A percentile compares a stretch with the other conserved stretches of the same genome.
Evolutionary conservation across 2,329 filamentous ascomycete genomes (phyloP).

Genomic region (Nemania sp.): DNA sequence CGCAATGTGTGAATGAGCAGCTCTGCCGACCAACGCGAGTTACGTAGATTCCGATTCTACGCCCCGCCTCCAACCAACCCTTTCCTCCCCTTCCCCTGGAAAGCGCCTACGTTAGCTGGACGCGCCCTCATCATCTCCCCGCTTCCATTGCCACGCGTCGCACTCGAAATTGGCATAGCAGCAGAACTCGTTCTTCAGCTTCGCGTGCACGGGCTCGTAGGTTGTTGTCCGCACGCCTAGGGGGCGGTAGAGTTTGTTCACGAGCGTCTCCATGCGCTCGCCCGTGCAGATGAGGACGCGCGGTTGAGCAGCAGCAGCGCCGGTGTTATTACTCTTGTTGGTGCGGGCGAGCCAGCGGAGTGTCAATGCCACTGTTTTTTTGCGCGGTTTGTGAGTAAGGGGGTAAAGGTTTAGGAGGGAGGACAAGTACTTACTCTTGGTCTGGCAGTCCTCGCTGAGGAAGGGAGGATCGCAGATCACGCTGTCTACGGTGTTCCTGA

Average conservation of each 20-base stretch:
- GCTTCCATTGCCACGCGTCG: slow-evolving; percentile 59
- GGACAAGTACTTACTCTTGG: slow-evolving; percentile 68
- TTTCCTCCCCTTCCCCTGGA: not conserved
- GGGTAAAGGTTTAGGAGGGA: not conserved
- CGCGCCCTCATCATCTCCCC: not conserved
- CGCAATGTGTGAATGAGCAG: not conserved
- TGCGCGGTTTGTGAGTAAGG: not conserved
- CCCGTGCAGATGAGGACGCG: slow-evolving; percentile 78
- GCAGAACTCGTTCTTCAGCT: slow-evolving; percentile 83
- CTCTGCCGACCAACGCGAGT: not conserved
- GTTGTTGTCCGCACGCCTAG: slow-evolving; percentile 73
- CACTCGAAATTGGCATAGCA: slow-evolving; percentile 85
- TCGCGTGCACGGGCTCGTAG: slow-evolving; percentile 77
- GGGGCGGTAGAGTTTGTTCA: slow-evolving; percentile 74
- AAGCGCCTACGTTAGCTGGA: not conserved
- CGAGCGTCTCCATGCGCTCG: slow-evolving; percentile 76
- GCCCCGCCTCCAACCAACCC: not conserved
- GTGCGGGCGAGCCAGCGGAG: slow-evolving; percentile 76
- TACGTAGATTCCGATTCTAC: not conserved
- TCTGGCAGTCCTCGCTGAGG: slow-evolving; percentile 83
- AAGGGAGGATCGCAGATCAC: slow-evolving; percentile 85
- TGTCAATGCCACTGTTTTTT: slow-evolving; percentile 74
- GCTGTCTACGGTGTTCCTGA: slow-evolving; percentile 75
- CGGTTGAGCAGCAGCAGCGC: slow-evolving; percentile 20
- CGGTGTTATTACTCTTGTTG: slow-evolving; percentile 37